Conservation (phyloP, 2,329 filamentous ascomycete species). For the Chaetomium strumarium region DNA sequence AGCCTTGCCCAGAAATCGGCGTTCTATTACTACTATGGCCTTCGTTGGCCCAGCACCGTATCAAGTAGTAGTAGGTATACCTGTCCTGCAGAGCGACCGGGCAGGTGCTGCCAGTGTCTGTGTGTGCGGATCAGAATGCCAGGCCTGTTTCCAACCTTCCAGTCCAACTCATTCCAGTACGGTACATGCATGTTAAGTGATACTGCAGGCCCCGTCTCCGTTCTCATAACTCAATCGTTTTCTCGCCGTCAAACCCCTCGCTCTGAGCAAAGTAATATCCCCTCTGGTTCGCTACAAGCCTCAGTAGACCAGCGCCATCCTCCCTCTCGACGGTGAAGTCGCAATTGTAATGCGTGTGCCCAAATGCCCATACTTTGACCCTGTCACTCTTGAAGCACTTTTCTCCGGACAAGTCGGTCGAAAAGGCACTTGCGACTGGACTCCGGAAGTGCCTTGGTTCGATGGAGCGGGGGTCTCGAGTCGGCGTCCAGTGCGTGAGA, state of each 20-base stretch:
- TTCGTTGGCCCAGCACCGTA: no score
- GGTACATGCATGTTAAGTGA: no score
- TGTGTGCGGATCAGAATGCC: no score
- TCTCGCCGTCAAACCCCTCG: constrained; percentile 3
- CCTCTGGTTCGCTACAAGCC: constrained; percentile 19
- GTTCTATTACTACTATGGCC: no score
- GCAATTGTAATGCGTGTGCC: constrained; percentile 44
- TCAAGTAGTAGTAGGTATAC: no score
- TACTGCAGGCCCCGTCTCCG: neutral
- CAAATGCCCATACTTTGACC: constrained; percentile 42
- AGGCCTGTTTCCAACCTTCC: no score
- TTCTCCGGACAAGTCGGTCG: constrained; percentile 33
- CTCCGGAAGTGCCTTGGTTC: constrained; percentile 18
- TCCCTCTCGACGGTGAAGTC: constrained; percentile 26
- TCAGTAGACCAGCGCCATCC: constrained; percentile 4
- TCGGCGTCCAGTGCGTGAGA: constrained; percentile 25
- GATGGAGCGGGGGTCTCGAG: constrained; percentile 14
- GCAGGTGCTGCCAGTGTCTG: no score
- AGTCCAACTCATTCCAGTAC: no score
- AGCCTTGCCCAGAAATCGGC: no score
- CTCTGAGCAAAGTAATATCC: constrained; percentile 17
- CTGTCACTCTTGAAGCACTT: constrained; percentile 30
- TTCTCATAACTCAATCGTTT: constrained; percentile 9
- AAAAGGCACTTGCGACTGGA: constrained; percentile 30
- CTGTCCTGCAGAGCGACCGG: no score